Evolutionary conservation across 176 grass and related monocot genomes (phyloP), one percentile per base, ranked within the genome.

Genomic region (Puccinellia tenuiflora): DNA sequence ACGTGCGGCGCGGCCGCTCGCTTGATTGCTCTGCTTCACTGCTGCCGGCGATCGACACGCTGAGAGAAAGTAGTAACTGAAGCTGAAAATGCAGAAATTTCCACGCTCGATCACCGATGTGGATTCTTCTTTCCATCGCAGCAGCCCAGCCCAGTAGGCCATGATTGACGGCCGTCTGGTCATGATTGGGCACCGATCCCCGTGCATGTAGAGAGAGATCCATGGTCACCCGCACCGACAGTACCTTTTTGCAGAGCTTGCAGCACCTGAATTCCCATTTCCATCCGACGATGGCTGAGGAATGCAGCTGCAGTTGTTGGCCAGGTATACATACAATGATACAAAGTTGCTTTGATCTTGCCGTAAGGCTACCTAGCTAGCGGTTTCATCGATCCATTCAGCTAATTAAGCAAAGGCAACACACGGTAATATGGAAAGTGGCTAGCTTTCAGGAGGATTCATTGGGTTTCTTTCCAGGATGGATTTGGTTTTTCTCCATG

Each of bases 101-200:
- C 70, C 43, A 50, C 43, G 5, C 39, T 31, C 43, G 5, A n/a
- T 31, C 43, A 50, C 7, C 70, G 25, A 73, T 50, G 70, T 73
- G 70, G 70, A 50, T 73, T 73, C 69, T 73, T 45, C 42, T 9
- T 12, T 45, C 42, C 2, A 38, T 70, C 67, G 7, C 1, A 5
- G 60, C 14, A 5, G 60, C 14, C 22, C 14, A 47, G 26, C 39
- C 15, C 12, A 4, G 30, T 3, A 66, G n/a, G 11, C 7, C 70
- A 50, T 50, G 70, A 47, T 73, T 28, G 70, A 48, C 25, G 43
- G 43, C 43, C 43, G 70, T 31, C 42, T 73, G 43, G 50, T 50
- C 70, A 50, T 73, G 70, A 73, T 50, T 73, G 62, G 62, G 62
- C 62, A 65, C 16, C 30, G 30, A 65, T 65, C 62, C 62, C 62